Conservation (phyloP, 2,329 filamentous ascomycete species). For the Penicillium sp. region DNA sequence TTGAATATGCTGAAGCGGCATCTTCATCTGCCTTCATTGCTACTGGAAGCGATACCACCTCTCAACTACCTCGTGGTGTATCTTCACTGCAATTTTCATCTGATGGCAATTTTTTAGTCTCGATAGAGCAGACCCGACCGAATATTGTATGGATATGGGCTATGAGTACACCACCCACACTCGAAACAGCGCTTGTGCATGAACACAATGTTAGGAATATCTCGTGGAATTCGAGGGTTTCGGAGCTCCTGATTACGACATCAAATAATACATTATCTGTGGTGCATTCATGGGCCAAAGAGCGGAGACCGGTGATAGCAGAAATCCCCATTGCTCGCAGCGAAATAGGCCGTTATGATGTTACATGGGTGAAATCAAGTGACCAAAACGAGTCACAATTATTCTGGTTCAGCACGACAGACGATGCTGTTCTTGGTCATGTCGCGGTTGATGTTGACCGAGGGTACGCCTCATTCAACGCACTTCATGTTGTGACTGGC, state of each 20-base stretch:
- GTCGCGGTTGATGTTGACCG: constrained; percentile 23
- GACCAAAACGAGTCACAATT: constrained; percentile 20
- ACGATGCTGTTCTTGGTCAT: constrained; percentile 32
- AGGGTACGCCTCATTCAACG: constrained; percentile 23
- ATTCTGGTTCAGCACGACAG: constrained; percentile 34
- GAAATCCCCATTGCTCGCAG: constrained; percentile 28
- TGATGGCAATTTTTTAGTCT: constrained; percentile 34
- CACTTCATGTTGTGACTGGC: constrained; percentile 26
- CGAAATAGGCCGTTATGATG: constrained; percentile 34
- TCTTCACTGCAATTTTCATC: constrained; percentile 39
- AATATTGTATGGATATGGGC: constrained; percentile 47
- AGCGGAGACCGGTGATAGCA: constrained; percentile 26
- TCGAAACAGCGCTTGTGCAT: constrained; percentile 38
- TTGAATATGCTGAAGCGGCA: constrained; percentile 34
- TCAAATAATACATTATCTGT: constrained; percentile 29
- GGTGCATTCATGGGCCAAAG: constrained; percentile 32
- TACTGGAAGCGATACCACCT: constrained; percentile 22
- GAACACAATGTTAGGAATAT: constrained; percentile 39
- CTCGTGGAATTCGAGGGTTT: constrained; percentile 35
- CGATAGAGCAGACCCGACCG: constrained; percentile 36
- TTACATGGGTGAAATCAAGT: constrained; percentile 26
- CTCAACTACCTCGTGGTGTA: constrained; percentile 31
- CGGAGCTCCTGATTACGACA: constrained; percentile 37
- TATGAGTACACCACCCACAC: constrained; percentile 23
- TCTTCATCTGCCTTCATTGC: constrained; percentile 33